Evolutionary conservation across 306 rosid species (phyloP).

Genomic region (Prunus davidiana): DNA sequence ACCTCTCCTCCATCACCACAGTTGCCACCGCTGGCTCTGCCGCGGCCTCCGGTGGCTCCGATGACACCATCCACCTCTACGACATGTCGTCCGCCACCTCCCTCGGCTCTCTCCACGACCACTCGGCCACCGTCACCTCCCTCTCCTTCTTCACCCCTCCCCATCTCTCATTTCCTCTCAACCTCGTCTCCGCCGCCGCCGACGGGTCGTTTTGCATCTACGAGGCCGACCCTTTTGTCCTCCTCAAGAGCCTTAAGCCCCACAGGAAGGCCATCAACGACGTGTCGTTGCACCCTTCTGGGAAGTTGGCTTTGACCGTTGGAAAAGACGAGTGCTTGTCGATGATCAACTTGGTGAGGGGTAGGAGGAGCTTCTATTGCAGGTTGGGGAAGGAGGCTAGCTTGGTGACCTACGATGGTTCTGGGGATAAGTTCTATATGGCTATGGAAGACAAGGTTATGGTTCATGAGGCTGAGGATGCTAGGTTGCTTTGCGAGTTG

Average conservation of each 20-base stretch:
- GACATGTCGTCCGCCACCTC: constrained; percentile 62
- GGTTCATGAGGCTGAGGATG: constrained; percentile 85
- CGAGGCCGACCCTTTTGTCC: constrained; percentile 86
- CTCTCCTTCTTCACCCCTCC: constrained; percentile 76
- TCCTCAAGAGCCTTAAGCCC: constrained; percentile 53
- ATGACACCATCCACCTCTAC: constrained; percentile 87
- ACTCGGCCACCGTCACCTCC: constrained; percentile 71
- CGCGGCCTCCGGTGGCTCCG: constrained; percentile 90
- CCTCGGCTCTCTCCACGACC: constrained; percentile 77
- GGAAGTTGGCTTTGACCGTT: constrained; percentile 75
- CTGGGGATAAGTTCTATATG: constrained; percentile 71
- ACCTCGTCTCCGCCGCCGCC: constrained; percentile 80
- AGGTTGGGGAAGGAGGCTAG: constrained; percentile 66
- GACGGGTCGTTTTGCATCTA: constrained; percentile 66
- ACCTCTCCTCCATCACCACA: constrained; percentile 65
- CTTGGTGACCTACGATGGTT: constrained; percentile 44
- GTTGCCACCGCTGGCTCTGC: constrained; percentile 64
- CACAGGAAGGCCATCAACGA: constrained; percentile 70
- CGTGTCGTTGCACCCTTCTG: constrained; percentile 79
- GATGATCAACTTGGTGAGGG: constrained; percentile 77
- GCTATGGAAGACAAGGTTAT: constrained; percentile 52
- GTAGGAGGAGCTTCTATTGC: constrained; percentile 71
- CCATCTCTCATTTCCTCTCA: constrained; percentile 65
- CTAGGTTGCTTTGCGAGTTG: constrained; percentile 57
- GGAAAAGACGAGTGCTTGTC: constrained; percentile 70